Base-by-base conservation (phyloP, 164 flowering plant species). In the Hamamelis virginiana region DNA sequence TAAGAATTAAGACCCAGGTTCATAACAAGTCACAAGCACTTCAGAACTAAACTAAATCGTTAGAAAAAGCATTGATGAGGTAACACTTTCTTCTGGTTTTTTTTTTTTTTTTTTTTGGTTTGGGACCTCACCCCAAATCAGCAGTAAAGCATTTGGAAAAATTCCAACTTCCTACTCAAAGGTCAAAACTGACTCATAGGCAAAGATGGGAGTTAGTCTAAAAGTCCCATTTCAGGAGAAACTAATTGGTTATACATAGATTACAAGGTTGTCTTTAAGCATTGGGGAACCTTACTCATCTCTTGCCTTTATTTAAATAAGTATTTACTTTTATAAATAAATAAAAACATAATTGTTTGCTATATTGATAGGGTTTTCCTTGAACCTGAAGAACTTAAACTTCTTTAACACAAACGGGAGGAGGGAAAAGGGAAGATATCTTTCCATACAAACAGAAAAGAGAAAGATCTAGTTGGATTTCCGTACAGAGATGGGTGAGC, bases 401-500 rank as follows among this genome's bases (percentile, higher is more conserved):
- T n/a, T 15, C 15, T 23, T 6, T 38, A 23, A 6, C 16, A 57
- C 60, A 23, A 8, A 14, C 11, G 6, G 12, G 60, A 15, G 15
- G 21, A 33, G 41, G 41, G 15, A 50, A 47, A 21, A 69, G 25
- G 59, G 8, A 51, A 44, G 12, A 19, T 25, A 61, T 8, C 23
- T 44, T 3, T 46, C 25, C 25, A 14, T 50, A 33, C 16, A n/a
- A 66, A 18, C 47, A 69, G 60, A 47, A 44, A 69, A 56, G 8
- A 27, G 3, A 27, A 59, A 63, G 55, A 62, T 46, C 41, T 57
- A 52, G 67, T 46, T 46, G 62, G 80, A 72, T 59, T 38, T 60
- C 6, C 96, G 14, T 91, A 96, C 99, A 93, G 61, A 62, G 98
- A 93, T 53, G 99, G 99, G 26, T 78, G 85, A 80, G 92, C 98